Evolutionary conservation across 2,329 filamentous ascomycete species (phyloP), one percentile per base, ranked within the genome.

Genomic region (Xylariaceae sp.): DNA sequence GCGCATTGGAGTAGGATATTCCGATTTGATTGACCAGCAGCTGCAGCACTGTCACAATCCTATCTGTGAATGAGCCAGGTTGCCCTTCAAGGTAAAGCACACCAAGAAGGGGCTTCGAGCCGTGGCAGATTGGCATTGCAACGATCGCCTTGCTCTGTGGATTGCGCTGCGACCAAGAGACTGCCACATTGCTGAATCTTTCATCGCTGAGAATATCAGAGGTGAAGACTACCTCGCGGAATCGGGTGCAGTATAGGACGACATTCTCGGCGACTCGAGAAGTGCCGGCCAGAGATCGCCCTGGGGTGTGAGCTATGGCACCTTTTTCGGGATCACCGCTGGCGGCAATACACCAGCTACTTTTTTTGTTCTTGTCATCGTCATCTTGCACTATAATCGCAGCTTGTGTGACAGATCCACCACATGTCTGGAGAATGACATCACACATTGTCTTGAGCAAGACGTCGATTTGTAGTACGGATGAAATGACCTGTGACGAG

Each of bases 371-470:
- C 3, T 74, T 70, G 22, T 7, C 22, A 36, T 82, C 80, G 41
- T 83, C 80, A 49, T 88, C 86, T 58, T 88, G 83, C 9, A 90
- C 82, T 18, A 90, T 77, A 46, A 92, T 87, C 12, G 86, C 87
- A 15, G 86, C 87, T 6, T 86, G 74, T 2, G 85, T 86, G 9
- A 86, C 86, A 7, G 81, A 76, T 31, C 81, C 80, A 36, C 86
- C 87, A 45, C 86, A 90, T 0, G 86, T 89, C 58, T 90, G 85
- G 22, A 91, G 68, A 43, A 91, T 89, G 54, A 91, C 88, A 53
- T 89, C 83, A 58, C 86, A 89, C 82, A 92, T 89, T 39, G 87
- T 90, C 61, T 86, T 84, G 53, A 91, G 76, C 4, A 92, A 75
- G 59, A 86, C 80, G 55, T 91, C 87, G 11, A 91, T 81, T 56